phyloP scores from a whole-genome alignment of 306 rosid genomes.

The Rosa rugosa region DNA sequence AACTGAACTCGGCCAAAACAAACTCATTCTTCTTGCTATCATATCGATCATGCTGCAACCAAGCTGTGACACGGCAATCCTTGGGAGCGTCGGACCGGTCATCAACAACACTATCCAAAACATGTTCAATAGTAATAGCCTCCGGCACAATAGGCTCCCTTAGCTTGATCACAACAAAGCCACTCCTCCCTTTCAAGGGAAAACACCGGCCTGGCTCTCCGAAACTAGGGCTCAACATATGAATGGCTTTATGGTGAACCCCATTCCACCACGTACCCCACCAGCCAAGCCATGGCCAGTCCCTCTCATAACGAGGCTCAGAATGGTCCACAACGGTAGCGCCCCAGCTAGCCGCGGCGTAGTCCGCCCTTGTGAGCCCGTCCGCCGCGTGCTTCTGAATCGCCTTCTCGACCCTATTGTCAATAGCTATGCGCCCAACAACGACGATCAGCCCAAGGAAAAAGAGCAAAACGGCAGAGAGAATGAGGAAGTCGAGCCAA shows the following conservation, averaged over 20 bases:
- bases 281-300: constrained; percentile 39
- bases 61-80: neutral
- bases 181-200: constrained; percentile 69
- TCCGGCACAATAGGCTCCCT: constrained; percentile 69
- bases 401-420: constrained; percentile 58
- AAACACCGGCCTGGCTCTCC: constrained; percentile 92
- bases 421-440: constrained; percentile 39
- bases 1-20: neutral
- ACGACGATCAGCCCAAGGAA: constrained; percentile 47
- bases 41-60: neutral
- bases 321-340: constrained; percentile 67
- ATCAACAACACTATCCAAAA: constrained; percentile 61
- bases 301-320: constrained; percentile 37
- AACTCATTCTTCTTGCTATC: neutral
- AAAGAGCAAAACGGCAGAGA: constrained; percentile 47
- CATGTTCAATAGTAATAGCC: constrained; percentile 88
- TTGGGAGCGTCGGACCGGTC: neutral
- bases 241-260: constrained; percentile 52
- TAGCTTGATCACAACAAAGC: constrained; percentile 77
- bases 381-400: constrained; percentile 82
- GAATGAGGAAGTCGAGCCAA: constrained; percentile 61
- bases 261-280: constrained; percentile 26
- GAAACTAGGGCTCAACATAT: constrained; percentile 86
- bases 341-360: constrained; percentile 65
- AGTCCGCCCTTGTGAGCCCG: constrained; percentile 77